Percentiles rank a stretch among this genome's conserved stretches.
Evolutionary conservation across 306 rosid genomes (phyloP).

Genomic region (Psophocarpus tetragonolobus): DNA sequence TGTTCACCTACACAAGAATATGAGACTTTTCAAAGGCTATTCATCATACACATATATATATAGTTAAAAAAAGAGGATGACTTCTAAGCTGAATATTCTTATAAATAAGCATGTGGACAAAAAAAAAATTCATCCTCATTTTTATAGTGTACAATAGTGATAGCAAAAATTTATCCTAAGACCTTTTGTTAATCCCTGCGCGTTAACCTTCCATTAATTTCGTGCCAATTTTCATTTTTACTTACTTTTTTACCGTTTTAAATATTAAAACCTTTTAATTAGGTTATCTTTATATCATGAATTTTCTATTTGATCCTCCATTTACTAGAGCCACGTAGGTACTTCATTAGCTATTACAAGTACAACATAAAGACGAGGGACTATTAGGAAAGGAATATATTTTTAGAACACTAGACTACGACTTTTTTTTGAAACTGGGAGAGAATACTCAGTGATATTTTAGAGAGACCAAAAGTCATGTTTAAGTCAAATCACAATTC

Average conservation of each 20-base stretch:
- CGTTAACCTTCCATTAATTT: background rate
- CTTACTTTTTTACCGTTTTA: background rate
- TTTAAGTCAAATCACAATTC: background rate
- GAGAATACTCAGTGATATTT: background rate
- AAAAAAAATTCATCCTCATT: background rate
- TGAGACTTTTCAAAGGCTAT: background rate
- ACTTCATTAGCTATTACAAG: too few species aligned
- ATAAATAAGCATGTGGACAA: background rate
- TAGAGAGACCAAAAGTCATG: background rate
- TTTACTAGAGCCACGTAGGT: background rate
- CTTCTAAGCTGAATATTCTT: background rate
- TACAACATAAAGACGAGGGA: background rate
- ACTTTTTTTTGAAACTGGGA: background rate
- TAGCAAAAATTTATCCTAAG: too few species aligned
- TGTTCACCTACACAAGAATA: conserved; percentile 39
- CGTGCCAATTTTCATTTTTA: background rate
- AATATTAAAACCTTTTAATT: background rate
- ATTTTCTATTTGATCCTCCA: background rate
- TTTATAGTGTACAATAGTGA: too few species aligned
- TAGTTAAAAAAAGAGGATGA: background rate
- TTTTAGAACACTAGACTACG: background rate
- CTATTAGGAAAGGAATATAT: background rate
- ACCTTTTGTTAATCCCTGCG: background rate
- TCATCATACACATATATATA: background rate
- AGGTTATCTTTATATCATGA: background rate